Evolutionary conservation across 2,329 filamentous ascomycete genomes (phyloP).

Genomic region (Phaeophleospora eucalypticola): DNA sequence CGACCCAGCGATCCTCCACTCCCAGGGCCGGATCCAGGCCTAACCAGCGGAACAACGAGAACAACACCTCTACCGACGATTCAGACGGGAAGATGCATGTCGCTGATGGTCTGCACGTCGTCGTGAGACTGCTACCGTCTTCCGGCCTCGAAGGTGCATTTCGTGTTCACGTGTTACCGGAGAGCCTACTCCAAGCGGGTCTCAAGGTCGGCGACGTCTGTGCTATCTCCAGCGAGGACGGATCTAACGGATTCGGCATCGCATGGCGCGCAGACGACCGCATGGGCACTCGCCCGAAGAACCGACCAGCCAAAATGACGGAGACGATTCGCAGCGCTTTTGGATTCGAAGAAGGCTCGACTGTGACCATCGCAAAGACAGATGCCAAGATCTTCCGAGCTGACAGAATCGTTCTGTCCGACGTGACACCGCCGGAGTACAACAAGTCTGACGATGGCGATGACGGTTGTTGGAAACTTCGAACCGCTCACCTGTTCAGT

Average conservation of each 20-base stretch:
- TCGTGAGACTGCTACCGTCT: constrained; percentile 45
- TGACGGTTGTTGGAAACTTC: constrained; percentile 34
- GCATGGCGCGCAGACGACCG: constrained; percentile 56
- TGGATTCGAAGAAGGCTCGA: constrained; percentile 67
- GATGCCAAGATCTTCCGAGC: constrained; percentile 52
- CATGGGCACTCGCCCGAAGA: constrained; percentile 55
- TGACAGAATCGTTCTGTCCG: constrained; percentile 56
- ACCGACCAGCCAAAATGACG: constrained; percentile 66
- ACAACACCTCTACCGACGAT: background rate
- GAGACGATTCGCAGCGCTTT: constrained; percentile 69
- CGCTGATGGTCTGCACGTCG: constrained; percentile 38
- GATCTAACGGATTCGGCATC: constrained; percentile 51
- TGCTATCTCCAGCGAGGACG: constrained; percentile 44
- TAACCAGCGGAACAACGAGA: background rate
- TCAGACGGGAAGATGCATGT: constrained; percentile 15
- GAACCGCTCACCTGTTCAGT: constrained; percentile 12
- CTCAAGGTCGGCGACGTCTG: constrained; percentile 58
- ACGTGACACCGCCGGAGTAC: constrained; percentile 46
- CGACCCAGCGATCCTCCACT: background rate
- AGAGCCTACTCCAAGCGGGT: constrained; percentile 53
- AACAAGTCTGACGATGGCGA: constrained; percentile 21
- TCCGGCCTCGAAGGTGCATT: constrained; percentile 52
- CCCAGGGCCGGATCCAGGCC: background rate
- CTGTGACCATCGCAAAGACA: constrained; percentile 57
- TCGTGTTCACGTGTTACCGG: constrained; percentile 54